Conservation (phyloP, 257 asterid genomes). For the Galeopsis tetrahit region DNA sequence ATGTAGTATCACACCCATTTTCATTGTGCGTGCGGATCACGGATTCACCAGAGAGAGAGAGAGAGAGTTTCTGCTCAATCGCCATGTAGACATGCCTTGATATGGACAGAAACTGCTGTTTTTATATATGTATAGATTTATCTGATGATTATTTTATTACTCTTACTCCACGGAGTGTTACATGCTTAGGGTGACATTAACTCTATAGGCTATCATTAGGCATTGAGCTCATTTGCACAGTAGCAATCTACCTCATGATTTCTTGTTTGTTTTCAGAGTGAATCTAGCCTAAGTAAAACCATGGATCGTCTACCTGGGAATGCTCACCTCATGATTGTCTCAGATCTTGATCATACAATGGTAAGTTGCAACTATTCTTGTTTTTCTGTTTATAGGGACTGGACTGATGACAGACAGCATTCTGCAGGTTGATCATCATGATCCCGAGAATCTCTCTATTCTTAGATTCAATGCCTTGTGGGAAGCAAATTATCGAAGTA, state of each 20-base stretch:
- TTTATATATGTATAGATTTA: not conserved
- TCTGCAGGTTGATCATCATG: conserved; percentile 94
- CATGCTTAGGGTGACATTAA: conserved; percentile 5
- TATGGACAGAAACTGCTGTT: no score
- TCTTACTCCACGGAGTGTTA: not conserved
- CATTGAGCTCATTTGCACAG: conserved; percentile 13
- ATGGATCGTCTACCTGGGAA: conserved; percentile 77
- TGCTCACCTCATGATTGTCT: conserved; percentile 92
- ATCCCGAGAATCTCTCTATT: conserved; percentile 72
- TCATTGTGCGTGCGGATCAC: no score
- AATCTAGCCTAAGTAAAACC: conserved; percentile 33
- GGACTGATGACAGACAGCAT: conserved; percentile 28
- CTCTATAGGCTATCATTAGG: conserved; percentile 8
- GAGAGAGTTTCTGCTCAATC: no score
- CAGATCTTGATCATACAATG: conserved; percentile 98
- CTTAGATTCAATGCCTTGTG: conserved; percentile 96
- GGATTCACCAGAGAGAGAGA: no score
- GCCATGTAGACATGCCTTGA: no score
- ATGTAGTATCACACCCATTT: no score
- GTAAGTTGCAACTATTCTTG: conserved; percentile 47
- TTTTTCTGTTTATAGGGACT: conserved; percentile 17
- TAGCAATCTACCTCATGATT: conserved; percentile 16
- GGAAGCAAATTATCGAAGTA: conserved; percentile 86
- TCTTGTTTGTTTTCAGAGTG: conserved; percentile 49
- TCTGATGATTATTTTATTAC: conserved; percentile 1